Evolutionary conservation across 805 yeast genomes (phyloP).

Genomic region (Kazachstania psychrophila): DNA sequence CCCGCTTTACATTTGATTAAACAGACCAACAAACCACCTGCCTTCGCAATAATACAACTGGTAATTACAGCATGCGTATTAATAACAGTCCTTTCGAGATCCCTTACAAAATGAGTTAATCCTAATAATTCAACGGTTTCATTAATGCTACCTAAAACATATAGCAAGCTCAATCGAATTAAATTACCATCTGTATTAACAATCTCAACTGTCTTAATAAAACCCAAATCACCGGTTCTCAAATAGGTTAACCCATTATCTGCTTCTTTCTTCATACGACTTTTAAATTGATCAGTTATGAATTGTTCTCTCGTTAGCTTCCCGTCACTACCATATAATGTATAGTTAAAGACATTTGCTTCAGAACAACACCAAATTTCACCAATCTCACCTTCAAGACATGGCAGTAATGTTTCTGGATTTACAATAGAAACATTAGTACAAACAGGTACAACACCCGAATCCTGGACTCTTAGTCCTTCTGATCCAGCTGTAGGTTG

Average conservation of each 20-base stretch:
- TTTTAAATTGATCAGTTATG: constrained; percentile 47
- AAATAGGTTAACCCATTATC: constrained; percentile 56
- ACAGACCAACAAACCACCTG: constrained; percentile 69
- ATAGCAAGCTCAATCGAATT: constrained; percentile 60
- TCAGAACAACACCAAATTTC: constrained; percentile 96
- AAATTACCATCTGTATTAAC: constrained; percentile 33
- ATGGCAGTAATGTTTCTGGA: constrained; percentile 75
- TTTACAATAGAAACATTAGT: constrained; percentile 91
- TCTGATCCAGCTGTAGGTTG: constrained; percentile 30
- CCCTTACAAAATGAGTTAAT: constrained; percentile 79
- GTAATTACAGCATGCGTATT: constrained; percentile 37
- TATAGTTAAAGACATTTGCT: constrained; percentile 60
- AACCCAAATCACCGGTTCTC: constrained; percentile 92
- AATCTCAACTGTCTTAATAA: constrained; percentile 62
- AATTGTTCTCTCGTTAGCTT: constrained; percentile 45
- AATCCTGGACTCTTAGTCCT: constrained; percentile 67
- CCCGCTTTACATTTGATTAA: constrained; percentile 55
- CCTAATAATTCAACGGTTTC: constrained; percentile 90
- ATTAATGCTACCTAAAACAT: constrained; percentile 72
- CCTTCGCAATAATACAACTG: constrained; percentile 61
- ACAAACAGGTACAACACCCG: constrained; percentile 93
- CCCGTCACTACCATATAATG: constrained; percentile 32
- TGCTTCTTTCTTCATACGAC: constrained; percentile 51
- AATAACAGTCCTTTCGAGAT: constrained; percentile 65
- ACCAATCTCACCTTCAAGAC: constrained; percentile 87